These are phyloP conservation scores for Nakazawaea wickerhamii DNA, from an alignment of 805 yeast species.

Conservation along the genomic window DNA sequence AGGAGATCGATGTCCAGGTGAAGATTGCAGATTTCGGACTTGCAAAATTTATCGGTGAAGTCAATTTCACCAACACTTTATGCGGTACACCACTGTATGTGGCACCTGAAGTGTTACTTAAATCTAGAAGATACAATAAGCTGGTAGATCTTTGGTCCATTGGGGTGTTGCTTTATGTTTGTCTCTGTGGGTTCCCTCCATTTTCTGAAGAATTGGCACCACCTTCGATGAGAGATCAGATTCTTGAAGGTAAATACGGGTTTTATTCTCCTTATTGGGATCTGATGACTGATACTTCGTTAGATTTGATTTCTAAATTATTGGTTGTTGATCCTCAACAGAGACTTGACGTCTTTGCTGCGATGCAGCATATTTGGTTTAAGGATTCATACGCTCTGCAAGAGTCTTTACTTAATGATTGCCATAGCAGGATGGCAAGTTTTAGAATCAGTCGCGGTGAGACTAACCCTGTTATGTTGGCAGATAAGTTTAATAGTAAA, in stretches of 20 bases:
- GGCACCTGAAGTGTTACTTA: constrained; percentile 69
- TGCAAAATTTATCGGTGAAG: constrained; percentile 64
- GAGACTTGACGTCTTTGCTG: constrained; percentile 26
- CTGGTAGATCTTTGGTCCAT: constrained; percentile 80
- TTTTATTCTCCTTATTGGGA: constrained; percentile 82
- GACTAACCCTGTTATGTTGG: constrained; percentile 9
- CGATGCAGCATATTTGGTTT: constrained; percentile 9
- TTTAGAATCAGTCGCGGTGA: constrained; percentile 3
- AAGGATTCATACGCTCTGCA: constrained; percentile 3
- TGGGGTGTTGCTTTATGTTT: constrained; percentile 72
- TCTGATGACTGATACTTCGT: constrained; percentile 54
- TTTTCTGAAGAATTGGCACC: constrained; percentile 80
- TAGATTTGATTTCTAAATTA: constrained; percentile 60
- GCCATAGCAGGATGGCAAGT: not conserved
- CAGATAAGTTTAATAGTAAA: constrained; percentile 8
- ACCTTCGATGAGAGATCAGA: constrained; percentile 73
- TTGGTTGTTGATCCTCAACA: constrained; percentile 48
- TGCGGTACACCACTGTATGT: constrained; percentile 89
- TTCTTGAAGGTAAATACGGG: constrained; percentile 59
- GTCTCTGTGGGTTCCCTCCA: constrained; percentile 82
- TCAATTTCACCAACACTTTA: constrained; percentile 67
- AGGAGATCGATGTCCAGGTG: constrained; percentile 56
- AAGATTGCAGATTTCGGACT: constrained; percentile 83
- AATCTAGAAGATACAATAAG: constrained; percentile 56
- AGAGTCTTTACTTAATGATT: not conserved